Conservation (phyloP, 148 eudicot genomes). For the Vaccinium vitisidaea region DNA sequence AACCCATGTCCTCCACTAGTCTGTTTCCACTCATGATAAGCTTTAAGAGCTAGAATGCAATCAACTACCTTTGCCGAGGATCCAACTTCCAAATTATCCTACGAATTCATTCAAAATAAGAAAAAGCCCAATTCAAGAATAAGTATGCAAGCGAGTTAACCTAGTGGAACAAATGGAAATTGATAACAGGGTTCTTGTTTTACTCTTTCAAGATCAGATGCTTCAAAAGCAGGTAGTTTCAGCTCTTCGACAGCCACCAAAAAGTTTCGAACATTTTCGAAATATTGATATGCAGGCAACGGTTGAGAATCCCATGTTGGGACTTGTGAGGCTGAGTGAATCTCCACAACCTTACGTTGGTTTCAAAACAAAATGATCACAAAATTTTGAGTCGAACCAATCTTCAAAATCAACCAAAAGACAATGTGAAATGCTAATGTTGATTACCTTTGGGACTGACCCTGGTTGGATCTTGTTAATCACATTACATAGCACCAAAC, state of each 20-base stretch:
- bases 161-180: not conserved
- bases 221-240: slow-evolving; percentile 84
- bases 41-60: slow-evolving; percentile 77
- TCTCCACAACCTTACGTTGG: slow-evolving; percentile 58
- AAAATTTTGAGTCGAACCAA: not conserved
- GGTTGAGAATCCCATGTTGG: slow-evolving; percentile 77
- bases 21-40: slow-evolving; percentile 80
- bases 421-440: not conserved
- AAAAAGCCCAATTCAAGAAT: not conserved
- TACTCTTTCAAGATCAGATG: slow-evolving; percentile 84
- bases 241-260: slow-evolving; percentile 60
- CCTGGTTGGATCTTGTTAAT: slow-evolving; percentile 86
- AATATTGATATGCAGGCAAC: slow-evolving; percentile 93
- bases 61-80: slow-evolving; percentile 75
- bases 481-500: slow-evolving; percentile 73
- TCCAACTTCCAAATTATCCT: slow-evolving; percentile 74
- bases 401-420: not conserved
- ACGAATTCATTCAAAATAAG: not conserved
- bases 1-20: slow-evolving; percentile 63
- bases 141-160: not conserved
- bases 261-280: slow-evolving; percentile 89
- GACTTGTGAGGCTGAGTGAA: slow-evolving; percentile 36
- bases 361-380: not conserved
- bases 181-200: not conserved
- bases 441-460: slow-evolving; percentile 72